These are phyloP conservation scores for Vachellia collinsii DNA, from an alignment of 306 rosid species.

Conservation along the genomic window DNA sequence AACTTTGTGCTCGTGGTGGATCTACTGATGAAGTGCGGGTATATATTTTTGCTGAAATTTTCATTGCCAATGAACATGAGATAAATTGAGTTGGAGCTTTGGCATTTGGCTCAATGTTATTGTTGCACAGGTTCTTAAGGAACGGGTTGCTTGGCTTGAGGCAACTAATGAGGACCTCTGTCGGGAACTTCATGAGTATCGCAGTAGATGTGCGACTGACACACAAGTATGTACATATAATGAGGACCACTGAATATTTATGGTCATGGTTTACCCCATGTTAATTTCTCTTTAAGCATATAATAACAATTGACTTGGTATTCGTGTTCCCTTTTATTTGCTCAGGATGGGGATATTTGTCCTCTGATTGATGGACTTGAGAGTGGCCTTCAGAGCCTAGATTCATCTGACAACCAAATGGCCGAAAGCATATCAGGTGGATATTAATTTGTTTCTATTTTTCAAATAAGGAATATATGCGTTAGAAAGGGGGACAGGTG, in stretches of 20 bases:
- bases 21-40: conserved; percentile 72
- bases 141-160: conserved; percentile 79
- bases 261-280: conserved; percentile 17
- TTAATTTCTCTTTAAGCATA: conserved; percentile 7
- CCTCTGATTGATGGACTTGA: conserved; percentile 58
- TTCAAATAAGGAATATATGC: conserved; percentile 17
- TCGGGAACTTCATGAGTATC: conserved; percentile 73
- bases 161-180: conserved; percentile 65
- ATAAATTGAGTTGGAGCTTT: conserved; percentile 17
- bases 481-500: neutral
- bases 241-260: conserved; percentile 8
- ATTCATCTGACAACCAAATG: conserved; percentile 55
- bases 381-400: conserved; percentile 55
- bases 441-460: conserved; percentile 24
- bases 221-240: conserved; percentile 56
- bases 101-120: conserved; percentile 35
- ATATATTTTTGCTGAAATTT: conserved; percentile 25
- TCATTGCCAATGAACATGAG: conserved; percentile 14
- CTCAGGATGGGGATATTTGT: conserved; percentile 50
- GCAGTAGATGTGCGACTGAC: conserved; percentile 65
- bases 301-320: conserved; percentile 22
- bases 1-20: conserved; percentile 71
- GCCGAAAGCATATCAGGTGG: conserved; percentile 63
- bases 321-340: conserved; percentile 37
- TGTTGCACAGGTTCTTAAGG: conserved; percentile 63